Percentiles rank a stretch among this genome's conserved stretches.
Evolutionary conservation across 495 filamentous ascomycete species (phyloP).

Genomic region (Penicillium nucicola): DNA sequence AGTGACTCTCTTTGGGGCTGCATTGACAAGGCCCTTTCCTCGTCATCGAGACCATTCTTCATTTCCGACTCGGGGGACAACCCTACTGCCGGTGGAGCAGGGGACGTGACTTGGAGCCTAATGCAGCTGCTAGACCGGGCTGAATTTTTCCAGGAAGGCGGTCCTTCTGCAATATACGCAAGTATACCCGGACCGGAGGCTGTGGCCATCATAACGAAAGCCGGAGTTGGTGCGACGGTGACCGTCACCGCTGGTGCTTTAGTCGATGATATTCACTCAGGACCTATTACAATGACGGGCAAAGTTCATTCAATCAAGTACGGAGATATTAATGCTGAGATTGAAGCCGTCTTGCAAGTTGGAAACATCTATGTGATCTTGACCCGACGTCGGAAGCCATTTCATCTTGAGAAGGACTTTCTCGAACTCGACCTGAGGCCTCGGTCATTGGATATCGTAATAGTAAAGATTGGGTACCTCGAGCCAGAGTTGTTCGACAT

Average conservation of each 20-base stretch:
- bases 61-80: constrained; percentile 60
- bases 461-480: constrained; percentile 60
- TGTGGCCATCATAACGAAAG: constrained; percentile 39
- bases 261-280: constrained; percentile 50
- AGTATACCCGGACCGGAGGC: constrained; percentile 52
- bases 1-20: constrained; percentile 50
- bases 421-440: constrained; percentile 46
- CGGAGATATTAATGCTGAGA: constrained; percentile 46
- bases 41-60: constrained; percentile 49
- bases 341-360: constrained; percentile 51
- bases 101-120: constrained; percentile 55
- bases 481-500: constrained; percentile 56
- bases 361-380: constrained; percentile 54
- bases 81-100: constrained; percentile 54
- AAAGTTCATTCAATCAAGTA: constrained; percentile 51
- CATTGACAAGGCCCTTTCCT: constrained; percentile 43
- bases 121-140: constrained; percentile 43
- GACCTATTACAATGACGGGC: constrained; percentile 53
- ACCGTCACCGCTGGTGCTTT: constrained; percentile 55
- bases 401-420: constrained; percentile 55
- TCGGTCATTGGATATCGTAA: constrained; percentile 48
- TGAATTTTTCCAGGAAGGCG: constrained; percentile 39
- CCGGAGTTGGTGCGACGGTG: constrained; percentile 48
- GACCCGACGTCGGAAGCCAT: constrained; percentile 55
- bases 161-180: constrained; percentile 52